Evolutionary conservation across 371 early-diverging fungal genomes (phyloP), one percentile per base, ranked within the genome.

Genomic region (Lichtheimia hyalospora): DNA sequence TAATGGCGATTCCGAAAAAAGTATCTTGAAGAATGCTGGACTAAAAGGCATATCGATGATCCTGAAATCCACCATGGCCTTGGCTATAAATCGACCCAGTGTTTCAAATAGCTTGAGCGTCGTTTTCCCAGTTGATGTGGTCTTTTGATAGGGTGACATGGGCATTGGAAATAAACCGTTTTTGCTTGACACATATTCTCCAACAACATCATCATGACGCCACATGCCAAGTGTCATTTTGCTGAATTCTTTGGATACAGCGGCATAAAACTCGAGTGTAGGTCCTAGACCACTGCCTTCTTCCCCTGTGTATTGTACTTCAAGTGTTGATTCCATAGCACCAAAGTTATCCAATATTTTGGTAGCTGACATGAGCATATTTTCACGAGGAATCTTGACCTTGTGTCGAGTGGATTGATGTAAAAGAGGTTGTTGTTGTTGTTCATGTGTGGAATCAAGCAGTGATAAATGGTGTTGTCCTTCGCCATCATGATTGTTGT

Each of bases 241-340:
- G 42, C 85, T 77, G 20, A 94, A 75, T 61, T 90, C 92, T 41
- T 82, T 83, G 21, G 89, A 93, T 0, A 92, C 85, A 5, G 79
- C 66, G 2, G 94, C 75, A 67, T 93, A 97, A 63, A 95, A 96
- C 65, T 96, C 97, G 6, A 95, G 73, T 0, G 97, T 96, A 0
- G 96, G 96, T 0, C 97, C 97, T 5, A 93, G 70, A 3, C 97
- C 97, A 3, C 93, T 92, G 7, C 97, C 97, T 18, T 92, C 94
- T 60, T 97, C 97, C 28, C 91, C 92, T 61, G 84, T 84, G 63
- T 92, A 96, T 69, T 95, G 92, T 21, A 96, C 84, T 67, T 96
- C 96, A 46, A 96, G 75, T 40, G 92, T 74, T 5, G 81, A 68
- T 24, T 85, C 82, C 2, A 79, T 73, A 10, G 77, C 72, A 13